Evolutionary conservation across 2,329 filamentous ascomycete genomes (phyloP).

Genomic region (Pyrenophora teres): DNA sequence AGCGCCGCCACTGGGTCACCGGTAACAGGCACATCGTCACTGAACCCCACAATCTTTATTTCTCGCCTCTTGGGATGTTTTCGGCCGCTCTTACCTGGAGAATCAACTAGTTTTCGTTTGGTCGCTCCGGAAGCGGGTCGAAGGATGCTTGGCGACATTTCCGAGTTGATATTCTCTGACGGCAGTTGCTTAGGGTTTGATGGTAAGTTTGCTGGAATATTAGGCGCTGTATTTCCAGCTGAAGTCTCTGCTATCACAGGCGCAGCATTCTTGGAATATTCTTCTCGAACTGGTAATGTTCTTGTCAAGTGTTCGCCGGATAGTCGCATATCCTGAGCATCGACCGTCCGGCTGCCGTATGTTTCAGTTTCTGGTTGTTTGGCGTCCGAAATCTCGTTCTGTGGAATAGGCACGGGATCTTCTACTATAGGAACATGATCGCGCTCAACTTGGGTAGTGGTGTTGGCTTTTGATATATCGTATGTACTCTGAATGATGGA

Average conservation of each 20-base stretch:
- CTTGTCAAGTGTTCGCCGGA: too few species aligned
- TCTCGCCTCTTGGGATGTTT: slow-evolving; percentile 29
- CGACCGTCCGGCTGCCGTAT: background rate
- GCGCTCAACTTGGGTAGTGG: background rate
- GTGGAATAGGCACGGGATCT: background rate
- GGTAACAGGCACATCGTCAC: slow-evolving; percentile 1
- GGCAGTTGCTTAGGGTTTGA: background rate
- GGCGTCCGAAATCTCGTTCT: too few species aligned
- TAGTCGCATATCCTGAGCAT: too few species aligned
- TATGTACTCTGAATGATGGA: slow-evolving; percentile 37
- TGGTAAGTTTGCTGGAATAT: background rate
- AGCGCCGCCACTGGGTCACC: slow-evolving; percentile 9
- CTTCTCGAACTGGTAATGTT: too few species aligned
- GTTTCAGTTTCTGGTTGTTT: background rate
- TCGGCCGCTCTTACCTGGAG: slow-evolving; percentile 22
- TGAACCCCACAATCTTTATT: slow-evolving; percentile 30
- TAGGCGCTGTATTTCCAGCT: background rate
- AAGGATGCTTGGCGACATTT: background rate
- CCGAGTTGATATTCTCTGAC: background rate
- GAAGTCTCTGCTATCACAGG: background rate
- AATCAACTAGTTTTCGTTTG: slow-evolving; percentile 33
- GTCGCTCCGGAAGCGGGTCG: background rate
- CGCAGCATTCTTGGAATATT: too few species aligned
- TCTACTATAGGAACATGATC: background rate
- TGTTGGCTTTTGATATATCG: slow-evolving; percentile 16